Conservation (phyloP, 768 basidiomycete genomes). For the Lentinula aciculospora region DNA sequence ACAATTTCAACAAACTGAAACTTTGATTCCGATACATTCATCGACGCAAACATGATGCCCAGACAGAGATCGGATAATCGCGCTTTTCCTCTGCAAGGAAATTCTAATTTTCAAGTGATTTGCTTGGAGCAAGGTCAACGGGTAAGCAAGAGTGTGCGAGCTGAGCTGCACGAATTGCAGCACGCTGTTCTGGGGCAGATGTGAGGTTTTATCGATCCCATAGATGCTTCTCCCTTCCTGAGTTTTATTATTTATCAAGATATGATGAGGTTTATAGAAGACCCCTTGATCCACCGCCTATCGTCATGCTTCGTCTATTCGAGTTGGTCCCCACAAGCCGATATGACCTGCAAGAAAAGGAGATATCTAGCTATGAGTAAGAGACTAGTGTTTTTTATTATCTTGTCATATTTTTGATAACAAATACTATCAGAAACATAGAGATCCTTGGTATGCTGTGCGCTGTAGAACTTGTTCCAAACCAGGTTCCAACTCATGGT, state of each 20-base stretch:
- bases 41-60: background rate
- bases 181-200: constrained; percentile 60
- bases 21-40: background rate
- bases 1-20: background rate
- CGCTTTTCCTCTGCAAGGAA: background rate
- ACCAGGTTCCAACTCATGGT: background rate
- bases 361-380: constrained; percentile 36
- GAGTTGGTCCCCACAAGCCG: constrained; percentile 35
- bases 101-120: constrained; percentile 18
- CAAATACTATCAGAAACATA: constrained; percentile 41
- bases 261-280: constrained; percentile 58
- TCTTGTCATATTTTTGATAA: too few species aligned
- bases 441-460: constrained; percentile 66
- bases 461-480: constrained; percentile 62
- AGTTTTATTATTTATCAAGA: constrained; percentile 31
- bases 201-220: constrained; percentile 27
- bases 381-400: background rate
- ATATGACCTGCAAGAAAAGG: constrained; percentile 21
- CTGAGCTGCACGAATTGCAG: too few species aligned
- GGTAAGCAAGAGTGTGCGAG: constrained; percentile 48
- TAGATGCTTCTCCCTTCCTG: background rate
- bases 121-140: constrained; percentile 56
- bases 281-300: constrained; percentile 64
- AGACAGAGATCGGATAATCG: background rate
- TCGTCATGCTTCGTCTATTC: constrained; percentile 47